Conservation (phyloP, 371 early-diverging fungal species). For the Catenaria anguillulae region DNA sequence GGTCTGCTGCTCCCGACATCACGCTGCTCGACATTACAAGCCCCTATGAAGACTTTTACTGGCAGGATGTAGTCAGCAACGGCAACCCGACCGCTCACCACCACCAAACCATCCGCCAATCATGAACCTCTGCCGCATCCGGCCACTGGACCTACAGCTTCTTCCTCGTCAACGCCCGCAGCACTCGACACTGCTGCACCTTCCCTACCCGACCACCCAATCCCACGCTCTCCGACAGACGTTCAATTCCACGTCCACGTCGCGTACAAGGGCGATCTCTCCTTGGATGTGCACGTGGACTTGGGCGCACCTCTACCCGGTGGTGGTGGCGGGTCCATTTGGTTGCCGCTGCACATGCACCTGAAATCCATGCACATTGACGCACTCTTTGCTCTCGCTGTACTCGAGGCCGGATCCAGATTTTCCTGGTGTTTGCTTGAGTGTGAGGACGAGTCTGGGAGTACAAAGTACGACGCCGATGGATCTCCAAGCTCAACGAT, state of each 20-base stretch:
- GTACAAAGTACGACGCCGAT: background rate
- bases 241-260: conserved; percentile 58
- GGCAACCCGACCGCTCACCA: background rate
- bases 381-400: background rate
- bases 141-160: background rate
- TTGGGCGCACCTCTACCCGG: background rate
- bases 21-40: conserved; percentile 68
- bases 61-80: conserved; percentile 13
- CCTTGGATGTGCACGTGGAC: conserved; percentile 18
- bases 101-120: background rate
- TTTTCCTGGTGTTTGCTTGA: background rate
- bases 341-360: background rate
- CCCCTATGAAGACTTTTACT: conserved; percentile 81
- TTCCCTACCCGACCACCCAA: conserved; percentile 11
- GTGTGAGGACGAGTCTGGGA: conserved; percentile 3
- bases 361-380: background rate
- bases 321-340: background rate
- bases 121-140: background rate
- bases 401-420: background rate
- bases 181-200: conserved; percentile 7
- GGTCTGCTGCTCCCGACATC: conserved; percentile 61
- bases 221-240: conserved; percentile 28
- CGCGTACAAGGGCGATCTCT: conserved; percentile 69
- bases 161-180: background rate
- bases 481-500: background rate